Conservation (phyloP, 2,329 filamentous ascomycete species). For the Daldinia sp. region DNA sequence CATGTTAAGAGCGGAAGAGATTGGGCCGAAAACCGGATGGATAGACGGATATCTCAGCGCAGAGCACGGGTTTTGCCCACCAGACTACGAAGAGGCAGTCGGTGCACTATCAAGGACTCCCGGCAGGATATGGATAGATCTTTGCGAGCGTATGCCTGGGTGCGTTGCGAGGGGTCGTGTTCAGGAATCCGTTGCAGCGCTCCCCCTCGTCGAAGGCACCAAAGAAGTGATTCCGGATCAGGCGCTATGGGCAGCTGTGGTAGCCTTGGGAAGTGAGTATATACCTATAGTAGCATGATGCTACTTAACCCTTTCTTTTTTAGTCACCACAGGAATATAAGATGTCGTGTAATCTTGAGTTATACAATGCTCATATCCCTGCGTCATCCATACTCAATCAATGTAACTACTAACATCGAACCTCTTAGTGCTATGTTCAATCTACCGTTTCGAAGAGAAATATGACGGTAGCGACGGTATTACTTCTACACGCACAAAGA, state of each 20-base stretch:
- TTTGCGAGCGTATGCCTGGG: constrained; percentile 66
- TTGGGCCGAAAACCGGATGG: constrained; percentile 65
- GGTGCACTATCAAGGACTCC: constrained; percentile 61
- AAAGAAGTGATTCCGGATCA: constrained; percentile 63
- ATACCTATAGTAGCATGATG: background rate
- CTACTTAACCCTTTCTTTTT: background rate
- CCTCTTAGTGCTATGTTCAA: constrained; percentile 59
- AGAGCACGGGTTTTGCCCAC: constrained; percentile 65
- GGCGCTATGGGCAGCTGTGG: constrained; percentile 66
- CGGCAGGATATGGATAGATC: constrained; percentile 66
- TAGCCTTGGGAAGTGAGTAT: constrained; percentile 58
- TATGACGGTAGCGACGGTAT: constrained; percentile 66
- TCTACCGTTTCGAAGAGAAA: constrained; percentile 65
- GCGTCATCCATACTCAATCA: background rate
- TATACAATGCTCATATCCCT: background rate
- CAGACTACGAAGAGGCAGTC: constrained; percentile 62
- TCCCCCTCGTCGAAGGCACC: constrained; percentile 63
- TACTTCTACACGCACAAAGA: constrained; percentile 50
- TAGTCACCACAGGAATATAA: background rate
- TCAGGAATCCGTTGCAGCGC: constrained; percentile 61
- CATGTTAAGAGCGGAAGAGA: constrained; percentile 64
- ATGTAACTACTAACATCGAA: constrained; percentile 18
- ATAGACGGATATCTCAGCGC: constrained; percentile 64
- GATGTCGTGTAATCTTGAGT: background rate
- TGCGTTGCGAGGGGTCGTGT: constrained; percentile 64